A percentile compares a stretch with the other conserved stretches of the same genome.
Evolutionary conservation across 495 filamentous ascomycete genomes (phyloP).

Genomic region (Hypomontagnella submonticulosa): DNA sequence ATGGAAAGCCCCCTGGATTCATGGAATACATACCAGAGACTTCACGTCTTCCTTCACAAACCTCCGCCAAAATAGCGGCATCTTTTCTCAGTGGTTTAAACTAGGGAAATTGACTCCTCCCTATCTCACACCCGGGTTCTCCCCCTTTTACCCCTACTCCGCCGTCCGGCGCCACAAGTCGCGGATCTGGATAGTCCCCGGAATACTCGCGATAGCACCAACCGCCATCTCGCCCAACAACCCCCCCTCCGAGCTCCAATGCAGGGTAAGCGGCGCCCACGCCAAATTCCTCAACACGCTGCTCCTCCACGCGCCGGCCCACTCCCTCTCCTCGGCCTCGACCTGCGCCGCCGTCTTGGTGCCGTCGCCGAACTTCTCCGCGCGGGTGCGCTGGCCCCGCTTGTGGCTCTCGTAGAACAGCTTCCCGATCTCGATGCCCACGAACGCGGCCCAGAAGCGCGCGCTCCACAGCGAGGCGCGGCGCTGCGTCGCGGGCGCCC

Average conservation of each 20-base stretch:
- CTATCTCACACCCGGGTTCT: background rate
- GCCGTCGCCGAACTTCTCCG: slow-evolving; percentile 51
- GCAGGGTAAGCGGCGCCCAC: slow-evolving; percentile 71
- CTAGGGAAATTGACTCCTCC: no score
- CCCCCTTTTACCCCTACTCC: slow-evolving; percentile 13
- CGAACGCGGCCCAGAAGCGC: slow-evolving; percentile 81
- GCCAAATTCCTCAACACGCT: slow-evolving; percentile 62
- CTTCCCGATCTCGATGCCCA: slow-evolving; percentile 77
- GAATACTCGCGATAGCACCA: slow-evolving; percentile 72
- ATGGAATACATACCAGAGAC: background rate
- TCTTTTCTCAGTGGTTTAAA: no score
- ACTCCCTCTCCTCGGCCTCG: slow-evolving; percentile 56
- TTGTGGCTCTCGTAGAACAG: slow-evolving; percentile 61
- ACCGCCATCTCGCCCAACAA: slow-evolving; percentile 67
- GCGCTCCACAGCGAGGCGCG: slow-evolving; percentile 77
- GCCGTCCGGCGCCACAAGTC: slow-evolving; percentile 68
- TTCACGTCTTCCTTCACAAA: background rate
- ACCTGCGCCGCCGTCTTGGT: slow-evolving; percentile 48
- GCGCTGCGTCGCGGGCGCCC: slow-evolving; percentile 62
- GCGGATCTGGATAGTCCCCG: slow-evolving; percentile 73
- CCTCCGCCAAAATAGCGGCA: background rate
- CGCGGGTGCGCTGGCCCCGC: slow-evolving; percentile 40
- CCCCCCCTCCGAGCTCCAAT: slow-evolving; percentile 84
- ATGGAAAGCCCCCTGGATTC: slow-evolving; percentile 4
- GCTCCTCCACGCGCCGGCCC: slow-evolving; percentile 57